phyloP scores from a whole-genome alignment of 495 filamentous ascomycete species.

The Neurospora sublineolata region DNA sequence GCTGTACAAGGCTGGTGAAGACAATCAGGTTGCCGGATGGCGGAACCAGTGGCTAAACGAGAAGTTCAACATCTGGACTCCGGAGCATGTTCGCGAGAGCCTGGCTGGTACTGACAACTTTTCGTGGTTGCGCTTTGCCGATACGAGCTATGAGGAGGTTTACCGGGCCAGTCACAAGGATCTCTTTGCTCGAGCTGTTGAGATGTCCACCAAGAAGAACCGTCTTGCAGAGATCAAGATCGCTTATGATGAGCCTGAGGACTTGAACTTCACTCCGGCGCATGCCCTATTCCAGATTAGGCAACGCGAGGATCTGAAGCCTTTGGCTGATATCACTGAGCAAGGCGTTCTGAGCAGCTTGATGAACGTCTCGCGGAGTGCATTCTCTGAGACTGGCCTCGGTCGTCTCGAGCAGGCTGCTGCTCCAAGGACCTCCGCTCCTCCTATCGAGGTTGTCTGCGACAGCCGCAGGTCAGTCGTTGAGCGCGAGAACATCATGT shows the following conservation, averaged over 20 bases:
- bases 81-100: slow-evolving; percentile 59
- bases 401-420: slow-evolving; percentile 68
- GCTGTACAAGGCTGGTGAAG: slow-evolving; percentile 61
- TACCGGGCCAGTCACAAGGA: slow-evolving; percentile 47
- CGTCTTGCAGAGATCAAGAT: slow-evolving; percentile 36
- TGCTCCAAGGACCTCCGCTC: slow-evolving; percentile 65
- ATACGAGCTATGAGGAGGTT: slow-evolving; percentile 63
- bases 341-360: slow-evolving; percentile 65
- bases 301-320: slow-evolving; percentile 52
- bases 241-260: slow-evolving; percentile 33
- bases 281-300: slow-evolving; percentile 75
- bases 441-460: slow-evolving; percentile 71
- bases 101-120: slow-evolving; percentile 52
- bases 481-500: slow-evolving; percentile 65
- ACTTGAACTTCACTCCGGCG: slow-evolving; percentile 51
- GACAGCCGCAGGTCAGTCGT: slow-evolving; percentile 52
- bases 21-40: slow-evolving; percentile 68
- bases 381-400: slow-evolving; percentile 59
- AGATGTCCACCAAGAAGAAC: slow-evolving; percentile 39
- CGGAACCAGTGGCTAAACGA: slow-evolving; percentile 59
- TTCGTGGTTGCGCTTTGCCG: slow-evolving; percentile 82
- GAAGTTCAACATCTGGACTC: slow-evolving; percentile 79
- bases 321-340: slow-evolving; percentile 56
- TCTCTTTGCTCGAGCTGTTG: slow-evolving; percentile 49
- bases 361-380: slow-evolving; percentile 62